Evolutionary conservation across 169 alveolate species (phyloP).

Genomic region (Plasmodium billcollinsi): DNA sequence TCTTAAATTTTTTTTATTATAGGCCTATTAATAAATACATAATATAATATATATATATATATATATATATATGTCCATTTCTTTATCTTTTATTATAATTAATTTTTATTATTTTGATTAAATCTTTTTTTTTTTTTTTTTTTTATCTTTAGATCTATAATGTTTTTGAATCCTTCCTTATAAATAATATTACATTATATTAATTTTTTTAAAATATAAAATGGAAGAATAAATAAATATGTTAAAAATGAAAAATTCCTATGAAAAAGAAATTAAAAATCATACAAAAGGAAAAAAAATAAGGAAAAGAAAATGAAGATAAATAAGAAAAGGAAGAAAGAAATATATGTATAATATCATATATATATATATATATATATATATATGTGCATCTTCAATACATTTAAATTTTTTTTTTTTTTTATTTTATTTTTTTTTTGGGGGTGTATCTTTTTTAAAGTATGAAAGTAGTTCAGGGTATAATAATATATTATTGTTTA

Average conservation of each 20-base stretch:
- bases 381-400: too few relatives aligned
- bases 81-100: neutral
- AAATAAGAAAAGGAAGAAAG: too few relatives aligned
- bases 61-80: neutral
- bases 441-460: constrained; percentile 7
- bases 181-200: too few relatives aligned
- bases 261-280: too few relatives aligned
- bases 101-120: neutral
- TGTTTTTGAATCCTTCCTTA: too few relatives aligned
- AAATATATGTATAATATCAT: too few relatives aligned
- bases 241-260: too few relatives aligned
- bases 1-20: neutral
- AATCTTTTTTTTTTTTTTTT: neutral
- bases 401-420: neutral
- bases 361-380: too few relatives aligned
- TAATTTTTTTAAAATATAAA: too few relatives aligned
- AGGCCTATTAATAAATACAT: neutral
- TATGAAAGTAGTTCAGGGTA: constrained; percentile 10
- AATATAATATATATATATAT: neutral
- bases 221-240: too few relatives aligned
- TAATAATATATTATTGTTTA: neutral
- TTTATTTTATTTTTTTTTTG: neutral
- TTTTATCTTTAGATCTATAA: neutral
- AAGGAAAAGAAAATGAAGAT: too few relatives aligned
- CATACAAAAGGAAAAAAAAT: too few relatives aligned